Conservation (phyloP, 2,329 filamentous ascomycete genomes). For the Colletotrichum karsti region DNA sequence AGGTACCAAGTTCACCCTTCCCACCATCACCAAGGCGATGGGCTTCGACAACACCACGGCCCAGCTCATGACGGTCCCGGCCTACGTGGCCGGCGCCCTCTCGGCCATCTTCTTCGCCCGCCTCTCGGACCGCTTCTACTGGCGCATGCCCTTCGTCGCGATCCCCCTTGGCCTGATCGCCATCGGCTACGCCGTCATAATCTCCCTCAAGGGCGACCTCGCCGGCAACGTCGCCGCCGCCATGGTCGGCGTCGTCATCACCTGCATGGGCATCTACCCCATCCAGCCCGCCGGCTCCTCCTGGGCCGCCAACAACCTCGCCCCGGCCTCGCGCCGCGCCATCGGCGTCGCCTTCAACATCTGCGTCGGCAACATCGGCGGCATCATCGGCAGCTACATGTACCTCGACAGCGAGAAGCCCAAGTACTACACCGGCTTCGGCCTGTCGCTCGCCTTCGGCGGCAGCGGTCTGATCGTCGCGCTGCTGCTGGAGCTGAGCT, state of each 20-base stretch:
- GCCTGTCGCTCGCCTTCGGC: conserved; percentile 40
- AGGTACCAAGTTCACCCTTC: conserved; percentile 37
- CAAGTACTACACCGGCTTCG: conserved; percentile 44
- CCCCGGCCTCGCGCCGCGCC: conserved; percentile 42
- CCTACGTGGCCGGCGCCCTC: conserved; percentile 68
- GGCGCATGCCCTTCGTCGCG: conserved; percentile 74
- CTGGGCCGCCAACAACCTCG: conserved; percentile 77
- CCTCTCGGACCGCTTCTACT: conserved; percentile 70
- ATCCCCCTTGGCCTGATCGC: conserved; percentile 66
- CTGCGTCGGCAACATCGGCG: conserved; percentile 48
- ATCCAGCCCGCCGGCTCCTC: conserved; percentile 69
- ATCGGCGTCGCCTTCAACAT: conserved; percentile 48
- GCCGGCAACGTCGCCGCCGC: conserved; percentile 56
- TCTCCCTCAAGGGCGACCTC: conserved; percentile 65
- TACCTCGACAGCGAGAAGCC: conserved; percentile 44
- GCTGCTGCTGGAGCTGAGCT: conserved; percentile 38
- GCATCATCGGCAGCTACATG: conserved; percentile 49
- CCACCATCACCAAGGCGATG: conserved; percentile 32
- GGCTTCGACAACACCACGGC: conserved; percentile 31
- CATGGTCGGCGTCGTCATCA: conserved; percentile 75
- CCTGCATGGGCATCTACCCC: conserved; percentile 76
- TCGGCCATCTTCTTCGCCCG: conserved; percentile 71
- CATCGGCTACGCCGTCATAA: conserved; percentile 63
- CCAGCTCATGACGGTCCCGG: conserved; percentile 65
- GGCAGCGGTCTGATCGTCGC: conserved; percentile 37